Base-by-base conservation (phyloP, 1,284 basidiomycete genomes). In the Vanrija sp. region DNA sequence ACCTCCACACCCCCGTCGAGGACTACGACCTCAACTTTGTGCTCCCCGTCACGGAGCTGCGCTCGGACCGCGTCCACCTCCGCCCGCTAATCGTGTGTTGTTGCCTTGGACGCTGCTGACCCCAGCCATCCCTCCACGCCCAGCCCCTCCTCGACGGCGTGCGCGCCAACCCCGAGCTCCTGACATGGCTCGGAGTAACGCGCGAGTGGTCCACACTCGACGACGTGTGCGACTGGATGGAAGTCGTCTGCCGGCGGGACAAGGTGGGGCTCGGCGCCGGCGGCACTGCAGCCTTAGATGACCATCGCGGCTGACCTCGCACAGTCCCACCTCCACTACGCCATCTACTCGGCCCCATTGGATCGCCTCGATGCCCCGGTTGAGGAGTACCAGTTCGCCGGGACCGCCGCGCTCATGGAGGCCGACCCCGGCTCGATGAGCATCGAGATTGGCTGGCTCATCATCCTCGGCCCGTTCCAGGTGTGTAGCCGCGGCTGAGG, bases 1-100 rank as follows among this genome's bases (percentile, higher is more conserved):
- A 70, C 47, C 55, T 58, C 23, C 43, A 64, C 20, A 74, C 72
- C 6, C 63, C 64, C 7, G 52, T 57, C 2, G 68, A 68, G 27
- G 59, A 65, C 18, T 76, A 76, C 50, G 74, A 76, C 59, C 62
- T 65, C 52, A 75, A 76, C 65, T 76, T 63, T 47, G 61, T 66
- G 18, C 70, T 69, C 49, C 54, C 56, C 4, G 64, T 69, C 38
- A 62, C 57, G 46, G n/a, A 47, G 3, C 60, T 74, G 36, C 49
- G 49, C 12, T 67, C 66, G 12, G 65, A 71, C 48, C 51, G 66
- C 16, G 61, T 69, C 1, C 63, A 69, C 48, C 31, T 47, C 25
- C n/a, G n/a, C 10, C 45, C 15, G 4, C n/a, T n/a, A 18, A 18
- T 31, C 31, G 31, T 31, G 31, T 31, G 31, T 31, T n/a, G n/a